Conservation (phyloP, 345 rosid species). For the Abelmoschus esculentus region DNA sequence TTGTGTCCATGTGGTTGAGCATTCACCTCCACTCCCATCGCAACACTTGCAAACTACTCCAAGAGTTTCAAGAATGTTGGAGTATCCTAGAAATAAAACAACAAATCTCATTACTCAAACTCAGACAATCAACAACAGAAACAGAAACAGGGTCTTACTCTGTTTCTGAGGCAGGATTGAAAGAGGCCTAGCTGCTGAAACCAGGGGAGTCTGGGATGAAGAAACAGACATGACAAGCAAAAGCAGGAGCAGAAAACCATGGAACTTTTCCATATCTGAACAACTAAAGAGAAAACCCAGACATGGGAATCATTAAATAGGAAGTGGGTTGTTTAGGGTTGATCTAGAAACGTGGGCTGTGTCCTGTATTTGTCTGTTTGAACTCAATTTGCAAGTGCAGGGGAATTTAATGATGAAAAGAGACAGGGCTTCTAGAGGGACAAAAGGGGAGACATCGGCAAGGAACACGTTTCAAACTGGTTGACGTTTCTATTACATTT, state of each 20-base stretch:
- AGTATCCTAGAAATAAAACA: constrained; percentile 16
- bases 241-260: background rate
- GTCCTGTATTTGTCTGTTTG: constrained; percentile 15
- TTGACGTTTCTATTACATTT: no score
- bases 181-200: constrained; percentile 8
- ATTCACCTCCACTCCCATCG: constrained; percentile 32
- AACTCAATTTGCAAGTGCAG: background rate
- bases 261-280: background rate
- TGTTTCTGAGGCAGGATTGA: constrained; percentile 4
- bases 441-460: background rate
- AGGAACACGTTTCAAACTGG: constrained; percentile 5
- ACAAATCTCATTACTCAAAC: background rate
- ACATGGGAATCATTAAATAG: background rate
- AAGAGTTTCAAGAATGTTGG: constrained; percentile 37
- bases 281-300: background rate
- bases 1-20: constrained; percentile 34
- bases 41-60: constrained; percentile 66
- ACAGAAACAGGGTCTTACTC: constrained; percentile 8
- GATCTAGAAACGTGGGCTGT: constrained; percentile 22
- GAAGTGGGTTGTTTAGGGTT: background rate
- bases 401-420: background rate
- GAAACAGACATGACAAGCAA: constrained; percentile 4
- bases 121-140: background rate
- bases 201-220: background rate
- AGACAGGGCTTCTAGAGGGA: constrained; percentile 16